Conservation (phyloP, 768 basidiomycete species). For the Myochromella boudieri region DNA sequence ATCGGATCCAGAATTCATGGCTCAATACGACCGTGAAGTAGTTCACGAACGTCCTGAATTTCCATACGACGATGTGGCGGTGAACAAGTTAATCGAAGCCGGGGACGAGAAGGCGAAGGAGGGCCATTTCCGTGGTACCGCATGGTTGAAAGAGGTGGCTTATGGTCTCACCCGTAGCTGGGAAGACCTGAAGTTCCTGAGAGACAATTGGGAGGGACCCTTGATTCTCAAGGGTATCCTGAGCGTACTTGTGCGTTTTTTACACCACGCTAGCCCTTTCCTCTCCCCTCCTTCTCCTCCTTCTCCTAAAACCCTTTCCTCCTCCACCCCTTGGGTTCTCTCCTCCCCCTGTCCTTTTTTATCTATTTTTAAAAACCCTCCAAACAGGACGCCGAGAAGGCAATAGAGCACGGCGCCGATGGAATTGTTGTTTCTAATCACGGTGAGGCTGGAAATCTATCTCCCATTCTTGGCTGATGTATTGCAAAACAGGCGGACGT, state of each 20-base stretch:
- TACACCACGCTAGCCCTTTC: too few species aligned
- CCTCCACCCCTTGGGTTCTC: too few species aligned
- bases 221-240: slow-evolving; percentile 80
- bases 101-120: slow-evolving; percentile 49
- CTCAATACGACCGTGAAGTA: slow-evolving; percentile 45
- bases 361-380: background rate
- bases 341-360: too few species aligned
- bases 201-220: slow-evolving; percentile 76
- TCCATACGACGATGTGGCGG: slow-evolving; percentile 55
- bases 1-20: slow-evolving; percentile 82
- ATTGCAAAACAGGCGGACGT: slow-evolving; percentile 72
- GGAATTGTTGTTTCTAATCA: slow-evolving; percentile 84
- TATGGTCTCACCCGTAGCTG: slow-evolving; percentile 65
- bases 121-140: slow-evolving; percentile 47
- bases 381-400: slow-evolving; percentile 72
- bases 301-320: too few species aligned
- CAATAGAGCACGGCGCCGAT: slow-evolving; percentile 61
- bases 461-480: too few species aligned
- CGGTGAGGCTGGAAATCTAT: slow-evolving; percentile 42
- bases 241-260: slow-evolving; percentile 48
- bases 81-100: slow-evolving; percentile 37
- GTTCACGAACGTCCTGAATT: slow-evolving; percentile 44
- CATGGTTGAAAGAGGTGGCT: slow-evolving; percentile 63
- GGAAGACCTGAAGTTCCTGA: slow-evolving; percentile 69
- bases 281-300: too few species aligned